Conservation (phyloP, 495 filamentous ascomycete species). For the Jackrogersella minutella region DNA sequence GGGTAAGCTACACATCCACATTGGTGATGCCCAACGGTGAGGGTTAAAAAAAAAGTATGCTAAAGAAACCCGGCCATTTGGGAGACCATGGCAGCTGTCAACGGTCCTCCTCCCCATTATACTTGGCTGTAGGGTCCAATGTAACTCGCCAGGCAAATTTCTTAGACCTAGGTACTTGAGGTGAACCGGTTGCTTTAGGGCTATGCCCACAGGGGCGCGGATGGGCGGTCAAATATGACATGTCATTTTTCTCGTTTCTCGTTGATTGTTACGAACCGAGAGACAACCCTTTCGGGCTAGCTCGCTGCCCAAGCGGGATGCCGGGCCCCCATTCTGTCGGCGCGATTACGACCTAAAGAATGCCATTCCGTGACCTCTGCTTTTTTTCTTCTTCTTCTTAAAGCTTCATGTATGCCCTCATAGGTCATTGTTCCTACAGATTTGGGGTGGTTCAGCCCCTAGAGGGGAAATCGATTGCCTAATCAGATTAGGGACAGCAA, state of each 20-base stretch:
- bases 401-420: constrained; percentile 39
- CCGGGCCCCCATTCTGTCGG: constrained; percentile 28
- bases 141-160: constrained; percentile 14
- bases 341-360: constrained; percentile 40
- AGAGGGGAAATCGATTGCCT: constrained; percentile 11
- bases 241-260: constrained; percentile 34
- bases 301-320: constrained; percentile 36
- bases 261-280: constrained; percentile 27
- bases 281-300: constrained; percentile 36
- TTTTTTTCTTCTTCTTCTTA: too few relatives aligned
- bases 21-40: constrained; percentile 26
- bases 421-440: constrained; percentile 34
- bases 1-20: constrained; percentile 12
- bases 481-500: constrained; percentile 14
- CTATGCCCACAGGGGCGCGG: constrained; percentile 35
- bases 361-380: constrained; percentile 27
- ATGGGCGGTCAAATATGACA: constrained; percentile 43
- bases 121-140: constrained; percentile 17
- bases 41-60: background rate
- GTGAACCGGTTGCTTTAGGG: constrained; percentile 22
- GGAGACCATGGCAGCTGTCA: constrained; percentile 15
- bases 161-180: constrained; percentile 24
- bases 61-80: constrained; percentile 4
- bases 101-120: constrained; percentile 13
- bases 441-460: constrained; percentile 40